Percentiles rank a stretch among this genome's conserved stretches.
phyloP scores from a whole-genome alignment of 441 rosid species.

The Gossypium aridum region DNA sequence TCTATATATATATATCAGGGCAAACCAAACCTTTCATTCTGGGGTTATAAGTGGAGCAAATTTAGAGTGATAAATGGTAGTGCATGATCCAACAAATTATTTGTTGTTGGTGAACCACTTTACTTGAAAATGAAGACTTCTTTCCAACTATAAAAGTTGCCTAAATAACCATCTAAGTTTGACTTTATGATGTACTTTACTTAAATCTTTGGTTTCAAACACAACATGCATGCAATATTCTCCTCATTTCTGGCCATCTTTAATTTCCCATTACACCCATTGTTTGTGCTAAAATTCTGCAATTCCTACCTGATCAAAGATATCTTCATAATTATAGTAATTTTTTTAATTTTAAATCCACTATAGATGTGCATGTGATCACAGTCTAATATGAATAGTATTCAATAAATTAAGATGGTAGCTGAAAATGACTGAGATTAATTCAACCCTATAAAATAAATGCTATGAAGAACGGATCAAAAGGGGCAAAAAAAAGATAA shows the following conservation, averaged over 20 bases:
- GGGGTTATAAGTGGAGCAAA: too few relatives aligned
- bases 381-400: not conserved
- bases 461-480: not conserved
- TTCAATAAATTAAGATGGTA: not conserved
- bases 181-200: not conserved
- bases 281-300: not conserved
- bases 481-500: not conserved
- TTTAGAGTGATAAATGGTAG: too few relatives aligned
- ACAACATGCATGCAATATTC: not conserved
- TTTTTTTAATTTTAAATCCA: not conserved
- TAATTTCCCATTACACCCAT: not conserved
- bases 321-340: not conserved
- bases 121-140: slow-evolving; percentile 8
- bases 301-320: not conserved
- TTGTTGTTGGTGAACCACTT: slow-evolving; percentile 18
- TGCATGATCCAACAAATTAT: not conserved
- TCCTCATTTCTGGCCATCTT: not conserved
- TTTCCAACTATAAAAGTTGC: not conserved
- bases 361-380: too few relatives aligned
- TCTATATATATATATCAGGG: too few relatives aligned
- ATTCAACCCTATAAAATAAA: not conserved
- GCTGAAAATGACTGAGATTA: not conserved
- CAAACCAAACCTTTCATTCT: too few relatives aligned
- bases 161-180: not conserved
- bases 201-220: not conserved